Conservation (phyloP, 1,284 basidiomycete genomes). For the Trichosporon sp. region DNA sequence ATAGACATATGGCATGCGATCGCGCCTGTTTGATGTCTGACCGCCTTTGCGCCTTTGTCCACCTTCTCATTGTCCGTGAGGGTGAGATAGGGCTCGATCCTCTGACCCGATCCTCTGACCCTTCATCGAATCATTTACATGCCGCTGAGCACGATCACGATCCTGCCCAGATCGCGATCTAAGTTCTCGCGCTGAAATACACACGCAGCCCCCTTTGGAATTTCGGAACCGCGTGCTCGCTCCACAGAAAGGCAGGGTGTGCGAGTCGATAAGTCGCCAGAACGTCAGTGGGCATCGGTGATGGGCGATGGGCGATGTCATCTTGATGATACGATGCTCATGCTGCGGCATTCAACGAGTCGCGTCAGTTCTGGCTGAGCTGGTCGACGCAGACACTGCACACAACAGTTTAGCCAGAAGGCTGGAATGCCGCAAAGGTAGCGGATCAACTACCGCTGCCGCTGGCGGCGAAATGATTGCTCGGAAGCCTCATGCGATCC, state of each 20-base stretch:
- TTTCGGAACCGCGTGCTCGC: neutral
- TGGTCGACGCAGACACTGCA: neutral
- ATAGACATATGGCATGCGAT: neutral
- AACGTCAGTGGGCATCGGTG: neutral
- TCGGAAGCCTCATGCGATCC: neutral
- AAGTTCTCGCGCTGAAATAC: neutral
- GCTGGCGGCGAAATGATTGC: neutral
- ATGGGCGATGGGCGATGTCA: neutral
- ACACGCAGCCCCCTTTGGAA: neutral
- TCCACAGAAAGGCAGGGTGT: neutral
- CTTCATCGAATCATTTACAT: neutral
- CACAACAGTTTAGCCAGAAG: neutral
- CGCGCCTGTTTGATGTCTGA: neutral
- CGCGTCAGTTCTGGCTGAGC: no score
- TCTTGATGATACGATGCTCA: neutral
- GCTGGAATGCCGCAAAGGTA: neutral
- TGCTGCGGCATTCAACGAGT: neutral
- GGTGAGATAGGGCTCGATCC: neutral
- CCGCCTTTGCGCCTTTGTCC: no score
- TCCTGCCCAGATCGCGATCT: neutral
- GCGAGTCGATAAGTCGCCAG: neutral
- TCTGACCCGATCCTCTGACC: neutral
- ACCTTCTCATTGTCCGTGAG: neutral
- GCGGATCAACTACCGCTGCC: neutral
- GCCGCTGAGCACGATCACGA: slow-evolving; percentile 6